Conservation (phyloP, 2,329 filamentous ascomycete species). For the Colletotrichum tamarilloi region DNA sequence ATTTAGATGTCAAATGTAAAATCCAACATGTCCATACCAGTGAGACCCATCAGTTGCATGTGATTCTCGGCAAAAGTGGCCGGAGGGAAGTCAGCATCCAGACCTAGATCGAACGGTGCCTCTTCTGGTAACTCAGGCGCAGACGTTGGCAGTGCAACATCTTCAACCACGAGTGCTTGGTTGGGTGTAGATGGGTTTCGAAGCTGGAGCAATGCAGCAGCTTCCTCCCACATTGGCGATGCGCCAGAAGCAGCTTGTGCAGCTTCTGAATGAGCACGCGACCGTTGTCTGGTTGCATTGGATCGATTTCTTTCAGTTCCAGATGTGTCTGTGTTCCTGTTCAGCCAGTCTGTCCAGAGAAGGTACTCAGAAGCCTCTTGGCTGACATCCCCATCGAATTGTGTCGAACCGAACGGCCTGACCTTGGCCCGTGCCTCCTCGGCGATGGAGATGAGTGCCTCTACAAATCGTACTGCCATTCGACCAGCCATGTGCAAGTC, state of each 20-base stretch:
- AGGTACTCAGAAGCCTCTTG: no score
- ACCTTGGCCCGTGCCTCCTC: conserved; percentile 21
- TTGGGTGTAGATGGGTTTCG: conserved; percentile 1
- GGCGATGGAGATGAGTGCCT: conserved; percentile 39
- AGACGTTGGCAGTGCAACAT: no score
- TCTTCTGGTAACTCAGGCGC: no score
- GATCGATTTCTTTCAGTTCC: no score
- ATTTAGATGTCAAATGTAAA: conserved; percentile 16
- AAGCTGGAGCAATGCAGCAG: conserved; percentile 7
- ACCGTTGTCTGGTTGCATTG: no score
- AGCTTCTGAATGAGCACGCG: no score
- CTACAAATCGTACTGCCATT: conserved; percentile 39
- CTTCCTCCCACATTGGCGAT: conserved; percentile 13
- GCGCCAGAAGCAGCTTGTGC: neutral
- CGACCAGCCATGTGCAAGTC: conserved; percentile 43
- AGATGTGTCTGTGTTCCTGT: no score
- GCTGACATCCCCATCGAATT: no score
- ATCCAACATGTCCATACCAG: conserved; percentile 40
- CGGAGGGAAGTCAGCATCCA: conserved; percentile 10
- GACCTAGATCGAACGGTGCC: no score
- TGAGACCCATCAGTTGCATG: conserved; percentile 39
- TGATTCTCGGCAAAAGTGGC: conserved; percentile 37
- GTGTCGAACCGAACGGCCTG: no score
- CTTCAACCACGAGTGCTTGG: neutral
- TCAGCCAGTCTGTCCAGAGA: no score